Conservation (phyloP, 2,329 filamentous ascomycete genomes). For the Hypoxylon sp. region DNA sequence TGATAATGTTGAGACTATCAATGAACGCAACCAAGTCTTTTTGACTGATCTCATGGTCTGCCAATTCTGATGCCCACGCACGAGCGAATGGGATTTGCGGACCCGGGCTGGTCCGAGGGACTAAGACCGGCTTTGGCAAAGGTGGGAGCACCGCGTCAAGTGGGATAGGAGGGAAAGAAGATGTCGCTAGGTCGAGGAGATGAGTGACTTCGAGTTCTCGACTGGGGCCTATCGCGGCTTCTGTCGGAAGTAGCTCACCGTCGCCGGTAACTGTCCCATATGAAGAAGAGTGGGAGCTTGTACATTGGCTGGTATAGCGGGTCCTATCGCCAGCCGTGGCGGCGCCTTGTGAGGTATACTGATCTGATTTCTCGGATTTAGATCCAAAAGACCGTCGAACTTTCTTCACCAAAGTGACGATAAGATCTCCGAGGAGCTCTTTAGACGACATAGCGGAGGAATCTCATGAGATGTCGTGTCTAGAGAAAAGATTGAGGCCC, state of each 20-base stretch:
- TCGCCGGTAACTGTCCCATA: slow-evolving; percentile 6
- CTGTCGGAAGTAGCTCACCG: background rate
- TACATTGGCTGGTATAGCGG: background rate
- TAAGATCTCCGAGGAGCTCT: slow-evolving; percentile 20
- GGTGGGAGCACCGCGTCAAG: slow-evolving; percentile 14
- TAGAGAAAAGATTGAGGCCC: background rate
- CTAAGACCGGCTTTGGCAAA: slow-evolving; percentile 42
- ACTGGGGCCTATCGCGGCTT: background rate
- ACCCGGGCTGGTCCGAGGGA: slow-evolving; percentile 44
- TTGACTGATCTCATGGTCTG: slow-evolving; percentile 42
- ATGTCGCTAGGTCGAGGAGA: slow-evolving; percentile 38
- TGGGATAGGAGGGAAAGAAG: slow-evolving; percentile 31
- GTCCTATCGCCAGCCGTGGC: background rate
- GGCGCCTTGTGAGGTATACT: background rate
- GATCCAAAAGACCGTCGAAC: slow-evolving; percentile 25
- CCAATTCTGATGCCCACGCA: slow-evolving; percentile 45
- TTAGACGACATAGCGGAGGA: slow-evolving; percentile 33
- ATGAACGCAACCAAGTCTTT: slow-evolving; percentile 52
- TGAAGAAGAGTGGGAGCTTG: slow-evolving; percentile 1
- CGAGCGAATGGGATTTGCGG: slow-evolving; percentile 46
- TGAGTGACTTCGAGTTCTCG: slow-evolving; percentile 7
- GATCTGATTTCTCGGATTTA: slow-evolving; percentile 2
- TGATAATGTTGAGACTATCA: slow-evolving; percentile 54
- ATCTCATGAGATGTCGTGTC: background rate
- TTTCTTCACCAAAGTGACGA: slow-evolving; percentile 24